A percentile compares a stretch with the other conserved stretches of the same genome.
phyloP scores from a whole-genome alignment of 1,284 basidiomycete genomes.

The Rhodotorula sp. region DNA sequence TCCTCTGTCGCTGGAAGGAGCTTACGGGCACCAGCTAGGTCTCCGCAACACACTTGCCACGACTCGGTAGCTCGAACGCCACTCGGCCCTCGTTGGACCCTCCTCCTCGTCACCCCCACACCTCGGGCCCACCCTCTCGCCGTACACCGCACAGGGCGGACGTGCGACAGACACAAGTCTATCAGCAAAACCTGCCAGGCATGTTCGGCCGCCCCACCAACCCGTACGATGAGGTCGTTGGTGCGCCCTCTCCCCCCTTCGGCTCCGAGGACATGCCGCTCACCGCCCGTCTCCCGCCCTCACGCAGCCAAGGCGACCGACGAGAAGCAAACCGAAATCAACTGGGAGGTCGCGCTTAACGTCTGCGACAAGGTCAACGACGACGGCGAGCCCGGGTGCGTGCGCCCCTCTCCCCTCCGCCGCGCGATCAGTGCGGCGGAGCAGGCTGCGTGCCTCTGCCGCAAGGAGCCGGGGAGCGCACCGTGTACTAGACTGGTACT shows the following conservation, averaged over 20 bases:
- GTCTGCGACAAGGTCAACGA: slow-evolving; percentile 95
- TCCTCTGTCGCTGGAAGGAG: no score
- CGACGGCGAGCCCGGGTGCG: slow-evolving; percentile 78
- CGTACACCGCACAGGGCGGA: no score
- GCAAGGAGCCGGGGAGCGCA: neutral
- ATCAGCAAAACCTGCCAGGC: neutral
- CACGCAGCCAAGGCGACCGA: slow-evolving; percentile 52
- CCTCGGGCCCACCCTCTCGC: neutral
- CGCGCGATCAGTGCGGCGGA: neutral
- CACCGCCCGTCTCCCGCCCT: neutral
- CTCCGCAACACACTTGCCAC: no score
- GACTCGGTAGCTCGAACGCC: no score
- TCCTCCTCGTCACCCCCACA: no score
- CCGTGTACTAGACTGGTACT: neutral
- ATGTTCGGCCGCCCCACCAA: slow-evolving; percentile 60
- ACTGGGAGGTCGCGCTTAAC: slow-evolving; percentile 93
- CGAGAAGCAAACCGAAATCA: slow-evolving; percentile 68
- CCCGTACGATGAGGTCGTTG: slow-evolving; percentile 90
- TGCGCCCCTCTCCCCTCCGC: slow-evolving; percentile 8
- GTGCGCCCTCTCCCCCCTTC: slow-evolving; percentile 57
- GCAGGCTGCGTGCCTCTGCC: neutral
- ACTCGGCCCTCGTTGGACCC: no score
- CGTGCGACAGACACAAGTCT: neutral
- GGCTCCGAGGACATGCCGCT: neutral
- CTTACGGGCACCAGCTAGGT: no score